Evolutionary conservation across 2,329 filamentous ascomycete genomes (phyloP), one percentile per base, ranked within the genome.

Genomic region (Talaromyces sp.): DNA sequence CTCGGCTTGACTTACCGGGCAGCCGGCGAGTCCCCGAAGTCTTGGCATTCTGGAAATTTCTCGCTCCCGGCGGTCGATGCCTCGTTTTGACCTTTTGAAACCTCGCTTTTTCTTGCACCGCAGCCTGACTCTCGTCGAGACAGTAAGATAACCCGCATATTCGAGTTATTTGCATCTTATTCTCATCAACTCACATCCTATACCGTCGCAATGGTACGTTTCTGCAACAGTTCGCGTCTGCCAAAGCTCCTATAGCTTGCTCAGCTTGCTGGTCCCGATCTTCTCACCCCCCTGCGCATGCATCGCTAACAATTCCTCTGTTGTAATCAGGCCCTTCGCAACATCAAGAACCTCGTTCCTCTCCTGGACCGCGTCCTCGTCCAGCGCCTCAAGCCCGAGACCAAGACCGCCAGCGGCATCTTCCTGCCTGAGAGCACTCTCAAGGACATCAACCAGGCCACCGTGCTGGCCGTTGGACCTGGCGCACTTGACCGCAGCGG

Each of bases 321-420:
- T 24, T 14, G 21, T 24, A 2, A 49, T 6, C 60, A 65, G 71
- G 85, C 93, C 67, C 86, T 98, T 82, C 95, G 93, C 79, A 96
- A 90, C 77, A 93, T 99, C 86, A 95, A 93, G 81, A 88, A 88
- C 73, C 93, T 99, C 71, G 90, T 89, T 63, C 95, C 95, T 65
- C 93, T 99, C 69, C 88, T 99, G 80, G 95, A 99, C 87, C 93
- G 95, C 72, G 92, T 99, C 70, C 89, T 99, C 66, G 91, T 99
- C 69, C 95, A 99, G 87, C 91, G 95, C 80, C 81, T 97, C 82
- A 98, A 98, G 84, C 90, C 93, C 73, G 93, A 98, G 81, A 80
- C 92, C 75, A 97, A 97, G 86, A 99, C 95, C 55, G 92, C 95
- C 70, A 88, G 88, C 73, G 95, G 95, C 73, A 96, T 99, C 84